Evolutionary conservation across 2,329 filamentous ascomycete species (phyloP).

Genomic region (Herpomyces periplanetae): DNA sequence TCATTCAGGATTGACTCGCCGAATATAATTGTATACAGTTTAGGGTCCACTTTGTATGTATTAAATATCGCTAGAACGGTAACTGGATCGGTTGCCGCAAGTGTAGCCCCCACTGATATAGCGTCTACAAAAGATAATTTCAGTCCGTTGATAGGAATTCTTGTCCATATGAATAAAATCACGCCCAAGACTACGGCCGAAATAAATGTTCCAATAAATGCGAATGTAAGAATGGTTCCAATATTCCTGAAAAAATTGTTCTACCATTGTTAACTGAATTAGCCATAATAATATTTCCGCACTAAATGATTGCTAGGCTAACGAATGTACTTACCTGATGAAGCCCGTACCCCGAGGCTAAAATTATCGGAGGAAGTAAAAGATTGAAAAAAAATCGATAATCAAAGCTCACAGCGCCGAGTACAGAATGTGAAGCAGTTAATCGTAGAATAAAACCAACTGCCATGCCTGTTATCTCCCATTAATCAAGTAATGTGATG

Average conservation of each 20-base stretch:
- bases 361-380: slow-evolving; percentile 83
- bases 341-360: slow-evolving; percentile 81
- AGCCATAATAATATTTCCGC: slow-evolving; percentile 1
- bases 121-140: slow-evolving; percentile 73
- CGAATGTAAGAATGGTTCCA: slow-evolving; percentile 81
- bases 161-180: slow-evolving; percentile 57
- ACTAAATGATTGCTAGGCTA: not conserved
- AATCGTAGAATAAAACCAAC: slow-evolving; percentile 61
- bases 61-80: slow-evolving; percentile 97
- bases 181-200: slow-evolving; percentile 75
- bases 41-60: slow-evolving; percentile 92
- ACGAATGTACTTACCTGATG: slow-evolving; percentile 22
- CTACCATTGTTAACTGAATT: slow-evolving; percentile 5
- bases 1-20: slow-evolving; percentile 94
- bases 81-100: slow-evolving; percentile 85
- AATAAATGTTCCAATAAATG: slow-evolving; percentile 82
- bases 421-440: slow-evolving; percentile 39
- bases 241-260: slow-evolving; percentile 98
- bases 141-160: slow-evolving; percentile 46
- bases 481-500: no score
- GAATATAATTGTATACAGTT: slow-evolving; percentile 93
- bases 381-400: slow-evolving; percentile 99
- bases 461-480: slow-evolving; percentile 31
- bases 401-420: slow-evolving; percentile 73
- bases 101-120: slow-evolving; percentile 73